Conservation (phyloP, 108 stramenopile species). For the Conticribra weissflogii region DNA sequence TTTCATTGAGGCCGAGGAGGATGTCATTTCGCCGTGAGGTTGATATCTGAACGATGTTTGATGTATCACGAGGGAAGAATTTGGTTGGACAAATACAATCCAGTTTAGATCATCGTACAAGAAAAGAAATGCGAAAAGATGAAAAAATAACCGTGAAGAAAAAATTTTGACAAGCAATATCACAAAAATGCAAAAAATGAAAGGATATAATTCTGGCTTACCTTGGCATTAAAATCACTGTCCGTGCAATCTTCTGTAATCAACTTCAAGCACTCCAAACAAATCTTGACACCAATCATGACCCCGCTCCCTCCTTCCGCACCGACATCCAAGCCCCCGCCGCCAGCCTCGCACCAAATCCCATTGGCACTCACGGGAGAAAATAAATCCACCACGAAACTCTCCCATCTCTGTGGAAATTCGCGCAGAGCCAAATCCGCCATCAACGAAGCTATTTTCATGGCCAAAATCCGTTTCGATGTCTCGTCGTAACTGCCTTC, state of each 20-base stretch:
- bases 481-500: too few relatives aligned
- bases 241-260: conserved; percentile 93
- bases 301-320: conserved; percentile 24
- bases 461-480: conserved; percentile 61
- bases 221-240: conserved; percentile 89
- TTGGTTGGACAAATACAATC: too few relatives aligned
- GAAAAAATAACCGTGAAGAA: not conserved
- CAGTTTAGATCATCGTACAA: not conserved
- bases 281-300: conserved; percentile 69
- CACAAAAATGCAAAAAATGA: not conserved
- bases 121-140: not conserved
- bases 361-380: conserved; percentile 53
- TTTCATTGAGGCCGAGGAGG: conserved; percentile 85
- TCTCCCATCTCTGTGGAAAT: conserved; percentile 89
- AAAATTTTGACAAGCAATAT: not conserved
- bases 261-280: conserved; percentile 75
- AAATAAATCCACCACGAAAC: conserved; percentile 71
- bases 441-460: conserved; percentile 75
- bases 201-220: conserved; percentile 24
- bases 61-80: conserved; percentile 1
- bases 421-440: conserved; percentile 75
- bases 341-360: conserved; percentile 51
- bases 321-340: conserved; percentile 8
- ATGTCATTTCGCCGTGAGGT: conserved; percentile 86
- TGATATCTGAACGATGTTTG: conserved; percentile 58